Evolutionary conservation across 73 alveolate genomes (phyloP).

Genomic region (Stentor coeruleus): DNA sequence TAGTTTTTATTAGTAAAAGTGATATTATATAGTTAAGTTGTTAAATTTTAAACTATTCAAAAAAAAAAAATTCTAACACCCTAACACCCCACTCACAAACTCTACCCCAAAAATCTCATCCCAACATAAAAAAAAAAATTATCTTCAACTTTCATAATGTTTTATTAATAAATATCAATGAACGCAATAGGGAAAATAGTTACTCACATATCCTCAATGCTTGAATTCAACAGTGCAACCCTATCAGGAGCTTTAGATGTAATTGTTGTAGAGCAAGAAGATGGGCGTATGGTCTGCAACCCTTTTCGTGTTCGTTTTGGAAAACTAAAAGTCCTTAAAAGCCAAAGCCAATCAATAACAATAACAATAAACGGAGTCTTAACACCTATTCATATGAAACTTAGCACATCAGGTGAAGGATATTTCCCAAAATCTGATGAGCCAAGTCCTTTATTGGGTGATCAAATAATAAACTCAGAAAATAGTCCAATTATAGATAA

Average conservation of each 20-base stretch:
- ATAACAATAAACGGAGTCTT: slow-evolving; percentile 67
- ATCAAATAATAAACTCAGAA: neutral
- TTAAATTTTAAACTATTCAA: too few species aligned
- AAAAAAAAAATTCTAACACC: too few species aligned
- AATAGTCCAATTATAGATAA: too few species aligned
- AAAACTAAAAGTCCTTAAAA: slow-evolving; percentile 60
- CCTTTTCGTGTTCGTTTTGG: slow-evolving; percentile 92
- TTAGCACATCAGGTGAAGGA: slow-evolving; percentile 82
- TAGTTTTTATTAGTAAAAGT: too few species aligned
- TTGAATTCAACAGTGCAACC: slow-evolving; percentile 26
- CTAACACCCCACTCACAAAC: too few species aligned
- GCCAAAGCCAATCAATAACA: slow-evolving; percentile 18
- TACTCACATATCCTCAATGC: neutral
- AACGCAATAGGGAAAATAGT: neutral
- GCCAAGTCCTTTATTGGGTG: too few species aligned
- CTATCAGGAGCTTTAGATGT: slow-evolving; percentile 83
- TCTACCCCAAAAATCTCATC: too few species aligned
- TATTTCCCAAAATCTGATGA: slow-evolving; percentile 39
- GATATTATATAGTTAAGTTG: too few species aligned
- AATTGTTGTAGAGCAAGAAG: slow-evolving; percentile 77
- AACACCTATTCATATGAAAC: slow-evolving; percentile 65
- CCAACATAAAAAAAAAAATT: too few species aligned
- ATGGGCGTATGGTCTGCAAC: slow-evolving; percentile 61
- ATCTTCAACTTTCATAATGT: too few species aligned
- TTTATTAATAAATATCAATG: too few species aligned